Percentiles rank a stretch among this genome's conserved stretches.
These are phyloP conservation scores for Cladophialophora exuberans DNA, from an alignment of 2,329 filamentous ascomycete genomes.

Conservation along the genomic window DNA sequence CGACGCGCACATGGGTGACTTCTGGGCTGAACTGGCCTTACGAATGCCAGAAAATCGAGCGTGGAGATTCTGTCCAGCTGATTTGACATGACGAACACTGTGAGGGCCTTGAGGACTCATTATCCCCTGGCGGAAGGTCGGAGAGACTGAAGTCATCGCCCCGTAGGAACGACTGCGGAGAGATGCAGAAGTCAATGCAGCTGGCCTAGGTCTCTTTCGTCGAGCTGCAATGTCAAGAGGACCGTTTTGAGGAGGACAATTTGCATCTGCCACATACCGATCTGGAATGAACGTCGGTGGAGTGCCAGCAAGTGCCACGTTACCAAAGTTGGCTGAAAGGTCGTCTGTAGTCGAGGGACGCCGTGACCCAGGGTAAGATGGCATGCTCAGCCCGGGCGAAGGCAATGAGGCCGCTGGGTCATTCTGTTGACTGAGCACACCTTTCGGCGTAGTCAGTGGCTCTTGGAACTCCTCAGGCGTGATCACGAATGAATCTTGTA, in stretches of 20 bases:
- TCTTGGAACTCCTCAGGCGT: conserved; percentile 27
- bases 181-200: conserved; percentile 48
- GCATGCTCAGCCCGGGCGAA: conserved; percentile 28
- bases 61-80: conserved; percentile 47
- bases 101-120: conserved; percentile 40
- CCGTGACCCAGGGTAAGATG: conserved; percentile 30
- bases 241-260: conserved; percentile 37
- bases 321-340: conserved; percentile 30
- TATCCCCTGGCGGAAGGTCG: conserved; percentile 41
- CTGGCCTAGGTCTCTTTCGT: conserved; percentile 50
- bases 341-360: conserved; percentile 31
- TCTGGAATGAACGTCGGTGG: conserved; percentile 12
- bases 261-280: conserved; percentile 67
- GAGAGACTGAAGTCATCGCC: conserved; percentile 46
- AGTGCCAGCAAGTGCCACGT: conserved; percentile 28
- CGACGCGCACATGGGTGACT: conserved; percentile 51
- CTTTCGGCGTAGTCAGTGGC: conserved; percentile 24
- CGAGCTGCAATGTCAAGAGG: conserved; percentile 51
- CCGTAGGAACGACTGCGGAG: conserved; percentile 42
- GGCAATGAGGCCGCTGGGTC: conserved; percentile 13
- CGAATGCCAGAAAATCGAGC: conserved; percentile 50
- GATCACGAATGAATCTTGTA: conserved; percentile 23
- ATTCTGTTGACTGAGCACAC: conserved; percentile 13
- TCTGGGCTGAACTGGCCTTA: conserved; percentile 49
- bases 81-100: conserved; percentile 50